phyloP scores from a whole-genome alignment of 202 grass and related monocot species.

The Dendrocalamus latiflorus region DNA sequence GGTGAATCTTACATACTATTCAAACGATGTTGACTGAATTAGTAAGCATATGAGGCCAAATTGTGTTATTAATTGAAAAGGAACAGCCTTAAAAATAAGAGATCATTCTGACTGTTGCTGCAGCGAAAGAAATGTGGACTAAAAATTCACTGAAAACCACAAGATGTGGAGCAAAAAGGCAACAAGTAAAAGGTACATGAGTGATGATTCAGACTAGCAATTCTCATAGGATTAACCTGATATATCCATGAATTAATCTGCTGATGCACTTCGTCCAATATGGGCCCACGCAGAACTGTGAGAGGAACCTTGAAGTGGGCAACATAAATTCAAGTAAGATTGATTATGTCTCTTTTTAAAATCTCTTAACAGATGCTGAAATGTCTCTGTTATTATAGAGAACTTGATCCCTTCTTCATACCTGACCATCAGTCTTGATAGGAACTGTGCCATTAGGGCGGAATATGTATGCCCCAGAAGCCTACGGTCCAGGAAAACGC shows the following conservation, averaged over 20 bases:
- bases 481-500: conserved; percentile 40
- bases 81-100: neutral
- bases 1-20: neutral
- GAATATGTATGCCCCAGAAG: conserved; percentile 97
- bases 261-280: conserved; percentile 90
- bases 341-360: neutral
- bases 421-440: conserved; percentile 49
- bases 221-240: conserved; percentile 48
- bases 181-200: neutral
- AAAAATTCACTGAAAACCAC: neutral
- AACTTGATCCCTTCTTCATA: conserved; percentile 32
- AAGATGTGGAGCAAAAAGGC: neutral
- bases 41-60: neutral
- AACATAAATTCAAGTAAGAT: conserved; percentile 3
- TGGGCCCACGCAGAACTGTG: conserved; percentile 67
- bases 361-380: neutral
- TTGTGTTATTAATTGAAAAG: neutral
- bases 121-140: neutral
- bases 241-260: conserved; percentile 98
- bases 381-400: conserved; percentile 2
- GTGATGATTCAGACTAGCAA: conserved; percentile 6
- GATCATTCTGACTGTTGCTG: neutral
- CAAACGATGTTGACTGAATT: conserved; percentile 6
- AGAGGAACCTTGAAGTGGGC: conserved; percentile 53
- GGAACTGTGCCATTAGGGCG: conserved; percentile 74